Conservation (phyloP, 192 early-diverging fungal genomes). For the Mortierella hygrophila region DNA sequence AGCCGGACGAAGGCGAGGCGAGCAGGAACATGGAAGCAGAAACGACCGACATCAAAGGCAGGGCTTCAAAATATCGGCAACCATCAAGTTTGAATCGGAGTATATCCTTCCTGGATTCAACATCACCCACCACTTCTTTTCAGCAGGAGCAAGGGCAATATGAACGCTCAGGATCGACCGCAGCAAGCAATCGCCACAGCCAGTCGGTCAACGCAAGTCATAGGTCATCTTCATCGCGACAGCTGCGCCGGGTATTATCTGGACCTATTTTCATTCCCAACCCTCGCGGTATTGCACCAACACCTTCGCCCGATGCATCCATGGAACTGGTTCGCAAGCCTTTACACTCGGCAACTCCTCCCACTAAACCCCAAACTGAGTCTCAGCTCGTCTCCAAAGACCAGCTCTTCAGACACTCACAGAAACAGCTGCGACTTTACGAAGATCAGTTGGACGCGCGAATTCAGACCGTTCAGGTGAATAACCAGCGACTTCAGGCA, state of each 20-base stretch:
- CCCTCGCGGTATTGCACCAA: conserved; percentile 41
- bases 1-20: neutral
- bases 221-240: conserved; percentile 1
- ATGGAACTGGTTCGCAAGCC: conserved; percentile 15
- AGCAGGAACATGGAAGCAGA: neutral
- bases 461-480: conserved; percentile 18
- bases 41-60: neutral
- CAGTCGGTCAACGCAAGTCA: neutral
- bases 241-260: conserved; percentile 21
- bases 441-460: conserved; percentile 35
- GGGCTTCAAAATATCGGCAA: conserved; percentile 3
- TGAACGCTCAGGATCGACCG: neutral
- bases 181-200: neutral
- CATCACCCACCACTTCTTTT: conserved; percentile 13
- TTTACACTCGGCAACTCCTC: neutral
- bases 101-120: conserved; percentile 4
- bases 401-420: neutral
- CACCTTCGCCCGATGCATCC: conserved; percentile 40
- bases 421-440: conserved; percentile 16
- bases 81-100: neutral
- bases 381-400: neutral
- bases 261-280: conserved; percentile 36
- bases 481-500: conserved; percentile 31
- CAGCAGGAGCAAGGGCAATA: neutral
- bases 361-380: neutral